Evolutionary conservation across 2,329 filamentous ascomycete species (phyloP), one percentile per base, ranked within the genome.

Genomic region (Hortaea werneckii): DNA sequence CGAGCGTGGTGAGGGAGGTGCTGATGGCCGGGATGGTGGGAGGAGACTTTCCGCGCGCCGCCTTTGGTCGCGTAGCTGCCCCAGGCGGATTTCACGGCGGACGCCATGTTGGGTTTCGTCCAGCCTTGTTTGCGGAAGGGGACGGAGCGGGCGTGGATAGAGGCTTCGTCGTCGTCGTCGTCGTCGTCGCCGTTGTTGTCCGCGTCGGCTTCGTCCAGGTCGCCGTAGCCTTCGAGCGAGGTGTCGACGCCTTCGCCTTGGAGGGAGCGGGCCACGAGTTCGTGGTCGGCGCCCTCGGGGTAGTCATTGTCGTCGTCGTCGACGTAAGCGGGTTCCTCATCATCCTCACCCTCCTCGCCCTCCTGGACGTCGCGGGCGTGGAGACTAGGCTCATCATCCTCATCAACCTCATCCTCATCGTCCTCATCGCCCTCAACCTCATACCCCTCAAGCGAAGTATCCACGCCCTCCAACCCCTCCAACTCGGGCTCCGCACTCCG

Each of bases 381-480:
- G 9, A 26, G 29, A 26, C 27, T 32, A n/a, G 40, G 37, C 39
- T 45, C 38, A 29, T n/a, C 20, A 29, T 12, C 12, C 32, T 10
- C 32, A 10, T 37, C 10, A 12, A 38, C 20, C 12, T 20, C 26
- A 20, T 20, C 20, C 20, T 20, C 20, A 20, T 20, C 20, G 20
- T 20, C 20, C 32, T 40, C 43, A 38, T 30, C 11, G 8, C 32
- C 45, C 20, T 20, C 20, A 20, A 20, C 20, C 20, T 20, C 20
- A 12, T 48, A 45, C n/a, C 43, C 42, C 12, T 44, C 42, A 5
- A 44, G 41, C 29, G 46, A 44, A 35, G 42, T 44, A 29, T 48
- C 46, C 5, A 48, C 39, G 5, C 41, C 39, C 30, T 45, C 34
- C 20, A 32, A 42, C 9, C 27, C 42, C 26, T 42, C 41, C 8